Base-by-base conservation (phyloP, 352 stramenopile species). In the Globisporangium abappressorium region DNA sequence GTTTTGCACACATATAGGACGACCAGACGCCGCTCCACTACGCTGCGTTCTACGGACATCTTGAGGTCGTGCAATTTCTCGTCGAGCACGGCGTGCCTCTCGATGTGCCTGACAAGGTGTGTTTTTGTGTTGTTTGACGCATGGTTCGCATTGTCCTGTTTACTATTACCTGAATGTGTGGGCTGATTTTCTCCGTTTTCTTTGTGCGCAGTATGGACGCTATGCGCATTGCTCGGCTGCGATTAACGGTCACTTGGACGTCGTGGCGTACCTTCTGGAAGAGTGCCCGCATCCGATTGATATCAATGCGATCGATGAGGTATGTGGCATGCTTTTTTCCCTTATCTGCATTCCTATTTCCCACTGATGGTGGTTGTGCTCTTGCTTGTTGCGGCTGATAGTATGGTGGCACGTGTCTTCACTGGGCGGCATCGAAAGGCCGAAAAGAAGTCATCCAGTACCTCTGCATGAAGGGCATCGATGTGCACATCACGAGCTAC, bases 401-500 rank as follows among this genome's bases (percentile, higher is more conserved):
- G 86, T 96, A 94, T 69, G 88, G 88, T 49, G 83, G 85, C 55
- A 93, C 88, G 7, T 94, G 86, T 69, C 76, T 96, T 22, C 88
- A 96, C 63, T 96, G 88, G 88, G 88, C 88, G 8, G 78, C 88
- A 24, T 90, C 87, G 0, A 93, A 93, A 55, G 88, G 88, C 18
- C 75, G 88, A 2, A 96, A 94, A 66, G 88, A 96, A 64, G 88
- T 96, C 36, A 81, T 96, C 24, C 88, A 96, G 77, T 96, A 96
- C 57, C 68, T 96, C 22, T 94, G 86, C 49, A 94, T 90, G 80
- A 93, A 91, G 56, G 88, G 86, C 70, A 96, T 96, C 55, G 88
- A 96, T 66, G 89, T 96, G 53, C 87, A 96, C 68, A 77, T 93
- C 68, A 96, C 88, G 38, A 96, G 88, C 84, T 96, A 94, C 72